These are phyloP conservation scores for Acaromyces ingoldii DNA, from an alignment of 1,284 basidiomycete species.

Conservation along the genomic window DNA sequence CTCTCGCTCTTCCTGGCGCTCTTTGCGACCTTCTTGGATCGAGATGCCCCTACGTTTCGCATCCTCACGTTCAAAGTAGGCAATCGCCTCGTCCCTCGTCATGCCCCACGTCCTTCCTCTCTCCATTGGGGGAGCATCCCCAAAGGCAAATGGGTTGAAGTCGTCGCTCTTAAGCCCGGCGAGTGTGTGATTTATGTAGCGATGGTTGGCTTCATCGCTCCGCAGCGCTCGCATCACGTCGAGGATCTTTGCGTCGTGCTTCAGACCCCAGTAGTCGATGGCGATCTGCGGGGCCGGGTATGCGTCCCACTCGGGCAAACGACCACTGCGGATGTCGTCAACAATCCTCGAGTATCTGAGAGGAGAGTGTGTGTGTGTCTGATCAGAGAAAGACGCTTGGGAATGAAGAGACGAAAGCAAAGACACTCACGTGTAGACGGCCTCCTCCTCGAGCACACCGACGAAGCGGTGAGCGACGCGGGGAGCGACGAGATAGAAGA, in stretches of 20 bases:
- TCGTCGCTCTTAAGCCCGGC: conserved; percentile 24
- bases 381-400: neutral
- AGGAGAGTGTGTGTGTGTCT: neutral
- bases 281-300: conserved; percentile 77
- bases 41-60: conserved; percentile 1
- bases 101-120: conserved; percentile 24
- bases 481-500: conserved; percentile 72
- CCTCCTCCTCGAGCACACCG: conserved; percentile 90
- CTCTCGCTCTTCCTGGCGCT: no score
- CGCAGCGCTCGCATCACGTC: conserved; percentile 86
- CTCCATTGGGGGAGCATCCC: conserved; percentile 22
- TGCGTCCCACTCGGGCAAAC: conserved; percentile 73
- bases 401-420: conserved; percentile 26
- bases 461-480: conserved; percentile 86
- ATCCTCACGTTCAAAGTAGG: conserved; percentile 12
- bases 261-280: conserved; percentile 80
- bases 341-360: conserved; percentile 66
- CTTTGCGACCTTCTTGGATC: no score
- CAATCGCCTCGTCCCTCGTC: conserved; percentile 30
- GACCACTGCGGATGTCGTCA: conserved; percentile 74
- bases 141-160: conserved; percentile 32
- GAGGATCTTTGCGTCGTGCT: conserved; percentile 65
- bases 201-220: conserved; percentile 68
- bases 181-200: conserved; percentile 39
- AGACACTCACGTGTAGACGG: conserved; percentile 69